phyloP scores from a whole-genome alignment of 1,139 yeast species.

The Blastobotrys serpentis region DNA sequence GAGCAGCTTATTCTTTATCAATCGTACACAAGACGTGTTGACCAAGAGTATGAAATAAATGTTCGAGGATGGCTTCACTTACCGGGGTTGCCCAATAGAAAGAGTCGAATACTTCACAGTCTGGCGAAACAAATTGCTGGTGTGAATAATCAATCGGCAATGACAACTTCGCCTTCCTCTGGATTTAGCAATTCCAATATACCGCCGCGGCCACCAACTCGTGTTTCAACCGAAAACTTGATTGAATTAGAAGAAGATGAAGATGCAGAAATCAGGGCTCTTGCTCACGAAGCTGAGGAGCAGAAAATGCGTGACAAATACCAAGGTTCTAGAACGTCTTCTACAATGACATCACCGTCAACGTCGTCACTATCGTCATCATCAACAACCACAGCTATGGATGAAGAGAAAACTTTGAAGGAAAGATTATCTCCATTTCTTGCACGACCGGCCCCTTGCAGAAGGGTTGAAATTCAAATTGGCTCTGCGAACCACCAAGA shows the following conservation, averaged over 20 bases:
- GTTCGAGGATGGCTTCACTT: conserved; percentile 73
- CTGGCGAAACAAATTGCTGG: conserved; percentile 71
- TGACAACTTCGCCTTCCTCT: not conserved
- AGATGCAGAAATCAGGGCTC: conserved; percentile 2
- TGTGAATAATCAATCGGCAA: conserved; percentile 17
- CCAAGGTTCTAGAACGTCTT: not conserved
- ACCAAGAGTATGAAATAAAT: conserved; percentile 48
- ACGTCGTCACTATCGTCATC: not conserved
- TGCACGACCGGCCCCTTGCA: conserved; percentile 30
- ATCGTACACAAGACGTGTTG: conserved; percentile 53
- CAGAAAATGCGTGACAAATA: not conserved
- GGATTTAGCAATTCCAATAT: not conserved
- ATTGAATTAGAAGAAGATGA: conserved; percentile 11
- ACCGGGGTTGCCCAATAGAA: conserved; percentile 69
- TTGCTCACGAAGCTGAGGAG: conserved; percentile 8
- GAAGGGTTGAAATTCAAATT: conserved; percentile 22
- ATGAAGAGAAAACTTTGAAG: conserved; percentile 26
- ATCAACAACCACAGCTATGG: conserved; percentile 15
- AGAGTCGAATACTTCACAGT: conserved; percentile 64
- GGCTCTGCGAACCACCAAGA: conserved; percentile 18
- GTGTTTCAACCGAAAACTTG: not conserved
- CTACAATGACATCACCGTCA: not conserved
- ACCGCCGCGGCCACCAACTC: not conserved
- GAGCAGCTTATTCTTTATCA: conserved; percentile 53
- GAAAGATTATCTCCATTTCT: conserved; percentile 31